Percentiles rank a stretch among this genome's conserved stretches.
Conservation (phyloP, 73 alveolate species). For the Paramecium pentaurelia region DNA sequence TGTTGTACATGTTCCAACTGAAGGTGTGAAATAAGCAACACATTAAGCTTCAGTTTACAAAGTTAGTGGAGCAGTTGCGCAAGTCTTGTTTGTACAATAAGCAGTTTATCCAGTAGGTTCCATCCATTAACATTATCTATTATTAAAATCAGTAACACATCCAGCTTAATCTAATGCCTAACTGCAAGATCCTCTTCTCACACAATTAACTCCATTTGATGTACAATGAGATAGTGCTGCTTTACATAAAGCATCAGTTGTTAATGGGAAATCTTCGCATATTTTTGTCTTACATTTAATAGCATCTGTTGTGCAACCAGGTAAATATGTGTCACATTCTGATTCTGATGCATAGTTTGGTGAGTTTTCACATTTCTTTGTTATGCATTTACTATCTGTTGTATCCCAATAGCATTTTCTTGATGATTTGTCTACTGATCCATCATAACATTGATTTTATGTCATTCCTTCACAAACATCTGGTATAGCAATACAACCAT, state of each 20-base stretch:
- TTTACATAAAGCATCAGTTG: not conserved
- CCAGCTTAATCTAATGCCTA: not conserved
- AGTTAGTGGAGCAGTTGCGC: not conserved
- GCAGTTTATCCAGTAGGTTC: not conserved
- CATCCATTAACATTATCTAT: not conserved
- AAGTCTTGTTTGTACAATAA: not conserved
- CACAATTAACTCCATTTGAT: not conserved
- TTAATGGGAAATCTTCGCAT: slow-evolving; percentile 16
- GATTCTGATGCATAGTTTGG: not conserved
- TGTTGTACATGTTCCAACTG: not conserved
- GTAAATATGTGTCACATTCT: not conserved
- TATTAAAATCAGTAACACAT: not conserved
- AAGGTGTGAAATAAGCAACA: not conserved
- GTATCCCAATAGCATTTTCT: not conserved
- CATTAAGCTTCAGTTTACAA: not conserved
- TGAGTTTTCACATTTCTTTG: not conserved
- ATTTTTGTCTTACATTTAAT: not conserved
- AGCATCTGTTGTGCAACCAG: not conserved
- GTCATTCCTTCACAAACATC: not conserved
- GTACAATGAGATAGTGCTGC: not conserved
- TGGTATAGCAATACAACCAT: not conserved
- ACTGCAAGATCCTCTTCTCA: not conserved
- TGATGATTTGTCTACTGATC: not conserved
- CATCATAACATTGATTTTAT: not conserved
- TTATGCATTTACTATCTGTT: not conserved